phyloP scores from a whole-genome alignment of 306 rosid species.

The Morella rubra region DNA sequence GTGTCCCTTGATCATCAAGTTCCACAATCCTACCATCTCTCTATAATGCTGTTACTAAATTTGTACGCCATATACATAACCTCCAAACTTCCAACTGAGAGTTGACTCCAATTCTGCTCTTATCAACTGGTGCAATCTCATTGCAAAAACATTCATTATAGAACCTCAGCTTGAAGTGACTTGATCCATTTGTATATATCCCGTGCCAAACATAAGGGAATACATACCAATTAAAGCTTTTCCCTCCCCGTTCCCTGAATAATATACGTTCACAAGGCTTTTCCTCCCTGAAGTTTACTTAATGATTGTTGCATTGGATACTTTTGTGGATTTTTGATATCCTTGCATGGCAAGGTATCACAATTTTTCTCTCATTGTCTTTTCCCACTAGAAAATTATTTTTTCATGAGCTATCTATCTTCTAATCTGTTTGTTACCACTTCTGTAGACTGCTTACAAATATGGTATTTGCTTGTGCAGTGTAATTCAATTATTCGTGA shows the following conservation, averaged over 20 bases:
- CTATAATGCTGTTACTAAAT: background rate
- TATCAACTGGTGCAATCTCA: background rate
- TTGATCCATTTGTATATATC: background rate
- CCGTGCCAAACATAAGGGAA: background rate
- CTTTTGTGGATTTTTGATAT: background rate
- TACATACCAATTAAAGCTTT: background rate
- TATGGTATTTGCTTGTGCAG: background rate
- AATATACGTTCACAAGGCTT: background rate
- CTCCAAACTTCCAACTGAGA: background rate
- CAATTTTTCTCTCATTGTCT: background rate
- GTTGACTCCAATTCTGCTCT: background rate
- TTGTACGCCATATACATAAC: background rate
- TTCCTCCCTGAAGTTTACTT: background rate
- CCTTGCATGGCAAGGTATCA: background rate
- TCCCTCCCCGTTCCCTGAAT: too few relatives aligned
- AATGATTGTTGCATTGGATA: background rate
- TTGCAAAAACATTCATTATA: background rate
- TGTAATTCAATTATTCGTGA: background rate
- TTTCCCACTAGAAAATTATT: background rate
- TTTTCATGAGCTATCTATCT: background rate
- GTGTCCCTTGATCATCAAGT: background rate
- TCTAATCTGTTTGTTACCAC: background rate
- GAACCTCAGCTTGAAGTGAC: background rate
- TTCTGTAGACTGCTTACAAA: background rate
- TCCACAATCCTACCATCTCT: background rate